Conservation (phyloP, 2,329 filamentous ascomycete genomes). For the Chaetomium globosum region DNA sequence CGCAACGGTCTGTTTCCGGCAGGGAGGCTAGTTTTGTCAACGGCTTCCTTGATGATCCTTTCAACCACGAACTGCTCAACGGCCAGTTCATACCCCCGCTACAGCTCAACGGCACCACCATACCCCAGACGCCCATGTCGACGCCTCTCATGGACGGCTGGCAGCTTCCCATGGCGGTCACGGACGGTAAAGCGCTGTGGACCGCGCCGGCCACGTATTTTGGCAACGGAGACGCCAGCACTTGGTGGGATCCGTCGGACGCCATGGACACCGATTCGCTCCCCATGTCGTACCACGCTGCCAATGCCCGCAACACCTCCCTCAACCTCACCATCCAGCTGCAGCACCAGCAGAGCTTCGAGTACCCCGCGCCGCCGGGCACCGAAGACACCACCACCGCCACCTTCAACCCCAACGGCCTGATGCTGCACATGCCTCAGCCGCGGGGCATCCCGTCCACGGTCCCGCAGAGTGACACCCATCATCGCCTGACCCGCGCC, state of each 20-base stretch:
- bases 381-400: constrained; percentile 12
- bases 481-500: constrained; percentile 17
- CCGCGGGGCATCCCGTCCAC: constrained; percentile 45
- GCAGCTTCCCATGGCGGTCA: constrained; percentile 26
- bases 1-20: constrained; percentile 6
- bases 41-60: constrained; percentile 40
- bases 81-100: constrained; percentile 24
- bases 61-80: constrained; percentile 27
- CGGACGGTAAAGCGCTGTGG: constrained; percentile 33
- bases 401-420: constrained; percentile 40
- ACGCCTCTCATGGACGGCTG: constrained; percentile 43
- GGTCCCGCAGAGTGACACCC: constrained; percentile 40
- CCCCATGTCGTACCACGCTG: constrained; percentile 6
- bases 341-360: constrained; percentile 40
- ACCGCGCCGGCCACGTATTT: constrained; percentile 7
- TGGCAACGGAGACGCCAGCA: constrained; percentile 34
- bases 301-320: constrained; percentile 39
- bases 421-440: constrained; percentile 60
- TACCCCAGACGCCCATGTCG: constrained; percentile 44
- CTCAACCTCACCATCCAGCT: constrained; percentile 48
- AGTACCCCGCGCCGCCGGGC: constrained; percentile 24
- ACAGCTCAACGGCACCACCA: constrained; percentile 30
- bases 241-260: constrained; percentile 41
- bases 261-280: constrained; percentile 28
- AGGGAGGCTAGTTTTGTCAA: constrained; percentile 32